phyloP scores from a whole-genome alignment of 768 basidiomycete genomes.

The Kockovaella imperatae region DNA sequence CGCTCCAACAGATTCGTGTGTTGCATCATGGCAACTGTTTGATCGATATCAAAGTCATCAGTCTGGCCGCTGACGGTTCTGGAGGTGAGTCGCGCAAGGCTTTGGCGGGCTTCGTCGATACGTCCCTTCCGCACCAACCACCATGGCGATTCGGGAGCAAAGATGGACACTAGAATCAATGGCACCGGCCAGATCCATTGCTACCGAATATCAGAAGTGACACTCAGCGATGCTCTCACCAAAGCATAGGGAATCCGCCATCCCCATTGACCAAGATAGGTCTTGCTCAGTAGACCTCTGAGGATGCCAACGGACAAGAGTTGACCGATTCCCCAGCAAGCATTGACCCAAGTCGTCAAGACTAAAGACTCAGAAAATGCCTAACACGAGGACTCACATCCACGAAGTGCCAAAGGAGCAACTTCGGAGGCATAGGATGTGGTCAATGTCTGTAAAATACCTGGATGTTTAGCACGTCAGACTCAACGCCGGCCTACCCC shows the following conservation, averaged over 20 bases:
- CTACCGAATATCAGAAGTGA: too few relatives aligned
- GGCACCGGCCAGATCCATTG: slow-evolving; percentile 29
- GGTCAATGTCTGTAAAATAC: too few relatives aligned
- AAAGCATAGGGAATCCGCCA: neutral
- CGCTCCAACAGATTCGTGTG: slow-evolving; percentile 45
- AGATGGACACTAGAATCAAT: slow-evolving; percentile 19
- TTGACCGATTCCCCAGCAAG: slow-evolving; percentile 36
- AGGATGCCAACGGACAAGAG: slow-evolving; percentile 26
- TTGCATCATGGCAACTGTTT: slow-evolving; percentile 40
- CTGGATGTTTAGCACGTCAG: too few relatives aligned
- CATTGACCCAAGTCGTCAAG: slow-evolving; percentile 20
- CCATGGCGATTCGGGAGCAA: slow-evolving; percentile 36
- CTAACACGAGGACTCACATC: slow-evolving; percentile 18
- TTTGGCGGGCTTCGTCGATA: slow-evolving; percentile 20
- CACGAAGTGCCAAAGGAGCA: slow-evolving; percentile 14
- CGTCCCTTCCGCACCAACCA: slow-evolving; percentile 31
- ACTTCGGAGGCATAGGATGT: slow-evolving; percentile 37
- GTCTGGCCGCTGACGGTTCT: too few relatives aligned
- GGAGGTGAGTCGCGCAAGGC: slow-evolving; percentile 10
- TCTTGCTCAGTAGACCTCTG: slow-evolving; percentile 11
- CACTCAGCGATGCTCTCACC: too few relatives aligned
- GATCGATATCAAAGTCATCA: slow-evolving; percentile 28
- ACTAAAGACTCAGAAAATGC: neutral
- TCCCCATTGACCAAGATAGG: neutral
- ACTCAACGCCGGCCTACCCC: too few relatives aligned